Conservation (phyloP, 2,329 filamentous ascomycete species). For the Madurella fahalii region DNA sequence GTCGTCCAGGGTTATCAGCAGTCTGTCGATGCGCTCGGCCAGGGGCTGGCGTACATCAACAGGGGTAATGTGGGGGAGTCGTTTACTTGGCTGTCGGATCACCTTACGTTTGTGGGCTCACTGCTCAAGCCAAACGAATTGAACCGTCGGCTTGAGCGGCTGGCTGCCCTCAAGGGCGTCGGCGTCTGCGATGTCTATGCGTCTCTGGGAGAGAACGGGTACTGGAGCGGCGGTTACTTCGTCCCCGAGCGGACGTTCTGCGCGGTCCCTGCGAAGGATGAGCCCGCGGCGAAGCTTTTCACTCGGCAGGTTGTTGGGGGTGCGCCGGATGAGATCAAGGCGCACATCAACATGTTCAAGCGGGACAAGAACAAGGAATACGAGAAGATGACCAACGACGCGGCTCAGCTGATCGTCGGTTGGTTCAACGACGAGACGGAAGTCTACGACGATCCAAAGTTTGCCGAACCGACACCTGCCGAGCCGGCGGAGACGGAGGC, state of each 20-base stretch:
- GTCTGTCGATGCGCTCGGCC: constrained; percentile 46
- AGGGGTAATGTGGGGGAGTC: constrained; percentile 60
- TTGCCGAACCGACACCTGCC: constrained; percentile 22
- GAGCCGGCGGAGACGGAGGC: constrained; percentile 27
- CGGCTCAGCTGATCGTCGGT: constrained; percentile 52
- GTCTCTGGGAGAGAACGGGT: constrained; percentile 67
- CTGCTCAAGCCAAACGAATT: constrained; percentile 71
- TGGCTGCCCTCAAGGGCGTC: constrained; percentile 59
- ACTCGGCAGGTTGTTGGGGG: constrained; percentile 59
- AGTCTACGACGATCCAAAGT: constrained; percentile 40
- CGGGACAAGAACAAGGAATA: constrained; percentile 60
- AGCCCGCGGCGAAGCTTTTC: constrained; percentile 40
- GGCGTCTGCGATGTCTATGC: constrained; percentile 74
- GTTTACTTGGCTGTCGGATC: constrained; percentile 73
- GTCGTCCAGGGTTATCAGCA: constrained; percentile 47
- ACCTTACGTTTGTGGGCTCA: constrained; percentile 81
- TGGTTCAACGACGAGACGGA: constrained; percentile 52
- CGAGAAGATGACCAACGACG: constrained; percentile 56
- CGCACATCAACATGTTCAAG: constrained; percentile 65
- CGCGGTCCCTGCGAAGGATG: constrained; percentile 52
- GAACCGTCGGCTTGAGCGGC: constrained; percentile 58
- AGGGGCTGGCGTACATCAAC: constrained; percentile 55
- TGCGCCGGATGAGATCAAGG: constrained; percentile 65
- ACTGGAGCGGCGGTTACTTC: constrained; percentile 57
- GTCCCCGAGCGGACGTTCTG: constrained; percentile 74